Base-by-base conservation (phyloP, 352 stramenopile species). In the Phytophthora meadii region DNA sequence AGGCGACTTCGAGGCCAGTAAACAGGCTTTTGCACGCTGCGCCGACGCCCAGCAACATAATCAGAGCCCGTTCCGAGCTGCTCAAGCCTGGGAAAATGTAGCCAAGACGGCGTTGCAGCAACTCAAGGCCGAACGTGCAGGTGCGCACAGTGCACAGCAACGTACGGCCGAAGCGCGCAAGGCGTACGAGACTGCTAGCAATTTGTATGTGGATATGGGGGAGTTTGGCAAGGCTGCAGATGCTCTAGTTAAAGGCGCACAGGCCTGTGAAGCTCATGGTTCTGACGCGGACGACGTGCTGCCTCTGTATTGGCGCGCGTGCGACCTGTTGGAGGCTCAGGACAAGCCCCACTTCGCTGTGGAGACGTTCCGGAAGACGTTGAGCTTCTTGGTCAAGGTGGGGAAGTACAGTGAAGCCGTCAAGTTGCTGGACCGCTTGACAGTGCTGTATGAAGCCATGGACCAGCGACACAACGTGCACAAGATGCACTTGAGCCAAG, bases 201-300 rank as follows among this genome's bases (percentile, higher is more conserved):
- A 65, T 30, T 76, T 84, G 48, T 94, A 93, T 47, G 77, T 81
- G 50, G 87, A 94, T 62, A 94, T 92, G 84, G 84, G 86, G 30
- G 87, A 94, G 69, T 66, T 94, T 19, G 87, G 87, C 22, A 94
- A 94, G 63, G 84, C 84, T n/a, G 82, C 84, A 0, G 87, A 94
- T 24, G 85, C 84, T 15, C 70, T 94, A 4, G 52, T 92, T 22
- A 94, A 93, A 51, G 82, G 70, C 40, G 87, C 82, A 1, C 57
- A 77, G 22, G 67, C 66, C 9, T 82, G 77, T 40, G 82, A 90
- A 42, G 77, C 82, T 11, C 66, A 82, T 14, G 73, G 77, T 15
- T 70, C 72, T 3, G 51, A 25, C 17, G 45, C 19, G 11, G 66
- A 76, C 22, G 75, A 87, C 54, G 67, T 88, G n/a, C 71, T 80